Evolutionary conservation across 139 green algal genomes (phyloP).

Genomic region (Zygnema cylindricum): DNA sequence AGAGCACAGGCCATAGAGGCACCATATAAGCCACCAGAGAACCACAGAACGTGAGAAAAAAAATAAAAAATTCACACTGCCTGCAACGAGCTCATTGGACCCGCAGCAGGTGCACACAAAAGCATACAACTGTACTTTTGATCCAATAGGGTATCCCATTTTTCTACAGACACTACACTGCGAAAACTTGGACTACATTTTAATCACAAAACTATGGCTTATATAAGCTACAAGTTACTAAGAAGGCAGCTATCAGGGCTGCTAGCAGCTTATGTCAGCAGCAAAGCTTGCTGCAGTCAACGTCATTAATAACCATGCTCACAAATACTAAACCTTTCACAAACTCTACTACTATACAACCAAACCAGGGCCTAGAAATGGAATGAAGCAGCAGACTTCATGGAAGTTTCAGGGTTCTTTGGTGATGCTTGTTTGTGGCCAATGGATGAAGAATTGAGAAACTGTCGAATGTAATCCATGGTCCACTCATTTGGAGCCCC

Average conservation of each 20-base stretch:
- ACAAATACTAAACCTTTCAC: too few species aligned
- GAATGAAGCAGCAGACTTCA: background rate
- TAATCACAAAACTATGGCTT: too few species aligned
- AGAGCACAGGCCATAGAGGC: too few species aligned
- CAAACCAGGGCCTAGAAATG: background rate
- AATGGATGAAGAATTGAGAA: slow-evolving; percentile 42
- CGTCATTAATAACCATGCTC: background rate
- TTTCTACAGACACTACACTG: background rate
- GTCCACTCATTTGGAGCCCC: slow-evolving; percentile 42
- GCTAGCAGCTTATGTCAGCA: background rate
- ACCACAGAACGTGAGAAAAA: too few species aligned
- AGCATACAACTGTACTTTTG: background rate
- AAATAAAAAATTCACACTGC: background rate
- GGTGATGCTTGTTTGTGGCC: background rate
- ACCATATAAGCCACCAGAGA: too few species aligned
- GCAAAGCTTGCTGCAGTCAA: background rate
- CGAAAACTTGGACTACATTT: too few species aligned
- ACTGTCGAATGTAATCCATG: slow-evolving; percentile 33
- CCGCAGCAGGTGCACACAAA: background rate
- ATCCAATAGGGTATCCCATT: background rate
- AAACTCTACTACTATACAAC: background rate
- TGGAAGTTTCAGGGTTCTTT: background rate
- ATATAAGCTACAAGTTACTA: background rate
- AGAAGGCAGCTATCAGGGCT: background rate
- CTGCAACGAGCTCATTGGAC: background rate